These are phyloP conservation scores for Pyrenochaeta sp. DNA, from an alignment of 2,329 filamentous ascomycete genomes.

Conservation along the genomic window DNA sequence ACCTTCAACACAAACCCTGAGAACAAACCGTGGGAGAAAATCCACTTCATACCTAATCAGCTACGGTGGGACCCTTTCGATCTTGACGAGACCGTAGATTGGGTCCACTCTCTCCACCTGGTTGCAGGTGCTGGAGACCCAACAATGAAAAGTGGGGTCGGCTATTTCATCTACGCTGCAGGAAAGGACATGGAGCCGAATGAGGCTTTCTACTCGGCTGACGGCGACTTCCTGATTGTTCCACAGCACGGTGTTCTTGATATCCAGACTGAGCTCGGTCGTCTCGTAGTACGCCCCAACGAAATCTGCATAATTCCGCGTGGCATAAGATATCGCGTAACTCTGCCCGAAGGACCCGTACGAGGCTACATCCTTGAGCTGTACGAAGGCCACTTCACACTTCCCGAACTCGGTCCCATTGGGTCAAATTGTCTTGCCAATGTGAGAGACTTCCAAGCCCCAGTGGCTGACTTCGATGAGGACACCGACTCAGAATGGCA, in stretches of 20 bases:
- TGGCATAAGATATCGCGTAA: conserved; percentile 71
- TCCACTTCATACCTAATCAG: conserved; percentile 82
- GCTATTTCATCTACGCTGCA: conserved; percentile 82
- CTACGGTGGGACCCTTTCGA: conserved; percentile 83
- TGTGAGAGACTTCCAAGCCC: conserved; percentile 70
- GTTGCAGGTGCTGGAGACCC: conserved; percentile 83
- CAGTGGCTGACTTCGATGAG: conserved; percentile 66
- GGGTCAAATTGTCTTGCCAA: conserved; percentile 73
- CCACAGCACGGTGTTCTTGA: conserved; percentile 71
- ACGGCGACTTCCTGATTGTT: conserved; percentile 73
- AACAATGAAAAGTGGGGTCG: conserved; percentile 78
- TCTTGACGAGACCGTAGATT: conserved; percentile 72
- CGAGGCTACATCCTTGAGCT: conserved; percentile 74
- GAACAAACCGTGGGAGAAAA: conserved; percentile 61
- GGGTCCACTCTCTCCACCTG: conserved; percentile 74
- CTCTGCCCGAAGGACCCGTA: conserved; percentile 66
- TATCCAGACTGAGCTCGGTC: conserved; percentile 74
- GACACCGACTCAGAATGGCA: conserved; percentile 64
- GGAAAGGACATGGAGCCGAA: conserved; percentile 78
- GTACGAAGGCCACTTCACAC: conserved; percentile 69
- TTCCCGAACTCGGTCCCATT: conserved; percentile 73
- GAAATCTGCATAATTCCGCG: conserved; percentile 73
- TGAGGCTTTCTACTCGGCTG: conserved; percentile 82
- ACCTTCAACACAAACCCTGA: conserved; percentile 62
- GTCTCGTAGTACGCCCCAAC: conserved; percentile 70